phyloP scores from a whole-genome alignment of 345 rosid species.

The Bretschneidera sinensis region DNA sequence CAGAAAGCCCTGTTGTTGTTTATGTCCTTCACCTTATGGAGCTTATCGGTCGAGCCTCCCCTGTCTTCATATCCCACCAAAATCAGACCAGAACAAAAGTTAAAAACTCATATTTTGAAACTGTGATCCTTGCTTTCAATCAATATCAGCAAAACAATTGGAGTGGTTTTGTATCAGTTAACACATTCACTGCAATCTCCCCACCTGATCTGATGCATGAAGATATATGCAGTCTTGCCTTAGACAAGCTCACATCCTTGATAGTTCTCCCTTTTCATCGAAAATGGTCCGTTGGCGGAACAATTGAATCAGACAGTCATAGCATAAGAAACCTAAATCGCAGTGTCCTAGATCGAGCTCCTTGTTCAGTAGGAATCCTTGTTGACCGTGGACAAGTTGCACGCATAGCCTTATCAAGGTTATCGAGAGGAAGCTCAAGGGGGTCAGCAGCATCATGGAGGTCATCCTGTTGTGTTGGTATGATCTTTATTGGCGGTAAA shows the following conservation, averaged over 20 bases:
- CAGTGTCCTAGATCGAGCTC: conserved; percentile 22
- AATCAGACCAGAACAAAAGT: conserved; percentile 18
- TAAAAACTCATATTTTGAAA: conserved; percentile 24
- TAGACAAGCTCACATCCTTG: conserved; percentile 32
- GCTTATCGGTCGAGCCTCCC: conserved; percentile 42
- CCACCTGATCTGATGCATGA: conserved; percentile 41
- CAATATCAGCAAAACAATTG: conserved; percentile 24
- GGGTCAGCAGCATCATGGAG: background rate
- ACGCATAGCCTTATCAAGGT: conserved; percentile 3
- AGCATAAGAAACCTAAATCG: conserved; percentile 20
- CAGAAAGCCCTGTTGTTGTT: conserved; percentile 31
- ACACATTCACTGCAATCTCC: conserved; percentile 37
- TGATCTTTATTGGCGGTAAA: conserved; percentile 56
- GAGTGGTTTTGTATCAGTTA: conserved; percentile 20
- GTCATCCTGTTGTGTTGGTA: conserved; percentile 9
- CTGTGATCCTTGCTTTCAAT: conserved; percentile 35
- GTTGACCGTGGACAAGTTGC: conserved; percentile 16
- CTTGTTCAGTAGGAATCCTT: conserved; percentile 24
- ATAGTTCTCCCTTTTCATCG: conserved; percentile 46
- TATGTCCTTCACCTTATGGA: conserved; percentile 52
- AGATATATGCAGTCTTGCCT: conserved; percentile 46
- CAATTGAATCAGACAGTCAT: conserved; percentile 20
- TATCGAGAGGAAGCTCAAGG: background rate
- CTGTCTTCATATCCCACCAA: conserved; percentile 48
- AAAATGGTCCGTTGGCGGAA: conserved; percentile 37